Conservation (phyloP, 169 alveolate species). For the Plasmodium cynomolgi region DNA sequence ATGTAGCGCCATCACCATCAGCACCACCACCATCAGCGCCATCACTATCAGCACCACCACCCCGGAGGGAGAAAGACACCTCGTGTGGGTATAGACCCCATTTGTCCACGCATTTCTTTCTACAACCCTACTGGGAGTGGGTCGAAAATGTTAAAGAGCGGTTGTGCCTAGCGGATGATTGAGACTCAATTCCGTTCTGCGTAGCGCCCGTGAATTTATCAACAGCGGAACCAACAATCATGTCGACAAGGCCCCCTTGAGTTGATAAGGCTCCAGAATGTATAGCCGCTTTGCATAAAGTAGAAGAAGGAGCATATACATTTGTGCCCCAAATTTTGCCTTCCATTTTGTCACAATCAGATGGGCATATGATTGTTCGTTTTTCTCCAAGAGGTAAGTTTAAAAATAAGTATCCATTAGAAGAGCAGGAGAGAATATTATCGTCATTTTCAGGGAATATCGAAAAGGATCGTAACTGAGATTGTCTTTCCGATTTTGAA, state of each 20-base stretch:
- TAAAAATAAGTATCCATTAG: constrained; percentile 81
- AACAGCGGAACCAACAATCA: constrained; percentile 15
- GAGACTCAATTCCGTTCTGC: constrained; percentile 49
- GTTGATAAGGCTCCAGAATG: constrained; percentile 83
- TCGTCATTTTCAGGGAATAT: constrained; percentile 83
- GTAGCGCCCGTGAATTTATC: constrained; percentile 48
- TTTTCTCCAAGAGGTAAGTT: constrained; percentile 84
- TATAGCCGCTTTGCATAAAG: constrained; percentile 92
- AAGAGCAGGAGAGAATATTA: constrained; percentile 80
- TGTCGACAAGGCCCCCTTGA: constrained; percentile 82
- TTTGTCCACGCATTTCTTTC: neutral
- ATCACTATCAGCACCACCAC: neutral
- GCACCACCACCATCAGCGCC: neutral
- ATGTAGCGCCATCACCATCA: neutral
- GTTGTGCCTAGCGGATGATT: neutral
- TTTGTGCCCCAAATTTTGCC: constrained; percentile 82
- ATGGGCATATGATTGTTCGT: constrained; percentile 84
- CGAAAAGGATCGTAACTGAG: constrained; percentile 87
- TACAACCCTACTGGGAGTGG: neutral
- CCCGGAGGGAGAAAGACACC: neutral
- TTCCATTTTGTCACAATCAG: constrained; percentile 85
- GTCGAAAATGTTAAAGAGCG: constrained; percentile 26
- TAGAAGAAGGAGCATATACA: constrained; percentile 88
- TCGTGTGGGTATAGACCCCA: neutral
- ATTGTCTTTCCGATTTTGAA: constrained; percentile 61